Evolutionary conservation across 352 stramenopile species (phyloP).

Genomic region (Pythium scleroteichum): DNA sequence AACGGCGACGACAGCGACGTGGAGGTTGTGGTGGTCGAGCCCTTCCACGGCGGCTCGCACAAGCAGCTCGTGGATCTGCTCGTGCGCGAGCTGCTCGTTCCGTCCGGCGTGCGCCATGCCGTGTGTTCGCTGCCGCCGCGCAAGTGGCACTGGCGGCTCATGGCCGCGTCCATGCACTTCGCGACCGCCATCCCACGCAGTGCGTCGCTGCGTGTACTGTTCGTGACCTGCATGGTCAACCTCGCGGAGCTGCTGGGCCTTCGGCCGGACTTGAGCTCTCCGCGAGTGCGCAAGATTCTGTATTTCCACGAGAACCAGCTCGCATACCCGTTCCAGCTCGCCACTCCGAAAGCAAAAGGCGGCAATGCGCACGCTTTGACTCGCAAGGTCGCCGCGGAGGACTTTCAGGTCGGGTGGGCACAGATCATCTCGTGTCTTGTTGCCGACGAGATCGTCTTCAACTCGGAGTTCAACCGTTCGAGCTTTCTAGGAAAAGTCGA

Average conservation of each 20-base stretch:
- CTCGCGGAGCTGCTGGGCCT: slow-evolving; percentile 43
- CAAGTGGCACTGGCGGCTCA: slow-evolving; percentile 59
- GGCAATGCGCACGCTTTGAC: neutral
- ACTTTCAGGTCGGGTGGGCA: slow-evolving; percentile 58
- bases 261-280: slow-evolving; percentile 27
- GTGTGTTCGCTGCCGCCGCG: slow-evolving; percentile 38
- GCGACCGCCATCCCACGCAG: slow-evolving; percentile 23
- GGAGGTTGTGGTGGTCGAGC: slow-evolving; percentile 40
- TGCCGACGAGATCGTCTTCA: slow-evolving; percentile 53
- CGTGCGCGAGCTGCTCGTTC: slow-evolving; percentile 24
- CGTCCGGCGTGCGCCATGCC: slow-evolving; percentile 11
- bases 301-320: slow-evolving; percentile 79
- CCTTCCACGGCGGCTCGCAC: slow-evolving; percentile 50
- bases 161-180: slow-evolving; percentile 36
- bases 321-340: slow-evolving; percentile 45
- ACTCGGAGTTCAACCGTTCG: slow-evolving; percentile 46
- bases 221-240: slow-evolving; percentile 50
- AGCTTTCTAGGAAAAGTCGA: slow-evolving; percentile 46
- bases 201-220: slow-evolving; percentile 31
- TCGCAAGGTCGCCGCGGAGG: slow-evolving; percentile 41
- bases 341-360: neutral
- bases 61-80: slow-evolving; percentile 53
- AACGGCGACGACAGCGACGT: neutral
- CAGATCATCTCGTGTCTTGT: slow-evolving; percentile 55
- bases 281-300: slow-evolving; percentile 39